phyloP scores from a whole-genome alignment of 129 eudicot genomes.

The Gnaphalium uliginosum region DNA sequence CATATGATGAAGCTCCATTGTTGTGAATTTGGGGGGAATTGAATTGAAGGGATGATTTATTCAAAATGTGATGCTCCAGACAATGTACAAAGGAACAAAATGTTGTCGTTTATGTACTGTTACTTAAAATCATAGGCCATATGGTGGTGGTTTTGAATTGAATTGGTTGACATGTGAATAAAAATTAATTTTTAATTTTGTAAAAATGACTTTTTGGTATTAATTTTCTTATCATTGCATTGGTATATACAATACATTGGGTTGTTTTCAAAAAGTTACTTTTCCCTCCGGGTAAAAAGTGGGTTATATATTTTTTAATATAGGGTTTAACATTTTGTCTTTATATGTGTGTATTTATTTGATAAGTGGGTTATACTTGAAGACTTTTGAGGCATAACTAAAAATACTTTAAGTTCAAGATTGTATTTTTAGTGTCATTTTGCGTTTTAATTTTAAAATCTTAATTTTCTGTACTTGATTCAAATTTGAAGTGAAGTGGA shows the following conservation, averaged over 20 bases:
- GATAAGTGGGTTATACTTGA: background rate
- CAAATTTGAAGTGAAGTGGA: no score
- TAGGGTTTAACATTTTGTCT: background rate
- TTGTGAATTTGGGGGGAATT: conserved; percentile 20
- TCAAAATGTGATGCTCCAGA: conserved; percentile 55
- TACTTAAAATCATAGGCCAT: conserved; percentile 21
- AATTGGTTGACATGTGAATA: conserved; percentile 29
- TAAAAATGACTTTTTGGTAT: background rate
- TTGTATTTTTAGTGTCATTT: background rate
- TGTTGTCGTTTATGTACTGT: conserved; percentile 27
- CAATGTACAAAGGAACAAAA: conserved; percentile 47
- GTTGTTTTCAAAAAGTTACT: conserved; percentile 4
- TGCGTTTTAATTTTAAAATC: no score
- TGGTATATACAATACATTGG: background rate
- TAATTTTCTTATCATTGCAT: background rate
- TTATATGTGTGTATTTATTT: background rate
- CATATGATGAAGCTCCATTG: conserved; percentile 35
- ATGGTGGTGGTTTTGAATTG: conserved; percentile 20
- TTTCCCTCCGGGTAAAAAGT: conserved; percentile 8
- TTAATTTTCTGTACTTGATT: no score
- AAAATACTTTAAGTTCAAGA: background rate
- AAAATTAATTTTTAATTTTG: background rate
- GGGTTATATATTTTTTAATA: no score
- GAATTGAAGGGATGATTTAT: conserved; percentile 32
- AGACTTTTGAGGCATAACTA: background rate